phyloP scores from a whole-genome alignment of 75 land plant genomes.

The Cupressus sempervirens region DNA sequence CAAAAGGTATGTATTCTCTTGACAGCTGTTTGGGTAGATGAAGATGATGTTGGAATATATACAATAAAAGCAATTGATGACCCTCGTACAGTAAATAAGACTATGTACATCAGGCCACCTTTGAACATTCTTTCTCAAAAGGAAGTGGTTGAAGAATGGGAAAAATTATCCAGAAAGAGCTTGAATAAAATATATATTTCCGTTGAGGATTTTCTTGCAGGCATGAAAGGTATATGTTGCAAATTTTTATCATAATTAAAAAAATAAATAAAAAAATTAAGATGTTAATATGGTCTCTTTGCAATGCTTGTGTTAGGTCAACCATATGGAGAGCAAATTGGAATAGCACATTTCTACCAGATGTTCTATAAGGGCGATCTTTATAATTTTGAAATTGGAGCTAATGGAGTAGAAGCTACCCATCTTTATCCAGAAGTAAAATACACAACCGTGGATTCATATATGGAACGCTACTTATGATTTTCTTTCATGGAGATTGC shows the following conservation, averaged over 20 bases:
- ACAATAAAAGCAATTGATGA: conserved; percentile 49
- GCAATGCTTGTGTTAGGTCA: background rate
- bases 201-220: conserved; percentile 22
- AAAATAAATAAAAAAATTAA: background rate
- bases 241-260: background rate
- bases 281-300: background rate
- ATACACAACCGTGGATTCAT: conserved; percentile 26
- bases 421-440: conserved; percentile 37
- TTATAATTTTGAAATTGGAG: conserved; percentile 24
- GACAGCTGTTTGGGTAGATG: background rate
- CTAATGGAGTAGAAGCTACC: conserved; percentile 19
- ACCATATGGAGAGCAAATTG: background rate
- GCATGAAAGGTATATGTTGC: conserved; percentile 5
- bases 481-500: too few species aligned
- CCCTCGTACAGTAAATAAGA: conserved; percentile 50
- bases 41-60: too few species aligned
- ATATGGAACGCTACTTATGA: conserved; percentile 23
- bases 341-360: conserved; percentile 8
- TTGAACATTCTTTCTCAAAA: conserved; percentile 46
- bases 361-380: conserved; percentile 20
- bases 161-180: conserved; percentile 37
- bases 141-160: conserved; percentile 48
- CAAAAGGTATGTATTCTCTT: background rate
- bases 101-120: conserved; percentile 40
- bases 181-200: conserved; percentile 31